Evolutionary conservation across 2,329 filamentous ascomycete species (phyloP), one percentile per base, ranked within the genome.

Genomic region (Teratosphaeria gauchensis): DNA sequence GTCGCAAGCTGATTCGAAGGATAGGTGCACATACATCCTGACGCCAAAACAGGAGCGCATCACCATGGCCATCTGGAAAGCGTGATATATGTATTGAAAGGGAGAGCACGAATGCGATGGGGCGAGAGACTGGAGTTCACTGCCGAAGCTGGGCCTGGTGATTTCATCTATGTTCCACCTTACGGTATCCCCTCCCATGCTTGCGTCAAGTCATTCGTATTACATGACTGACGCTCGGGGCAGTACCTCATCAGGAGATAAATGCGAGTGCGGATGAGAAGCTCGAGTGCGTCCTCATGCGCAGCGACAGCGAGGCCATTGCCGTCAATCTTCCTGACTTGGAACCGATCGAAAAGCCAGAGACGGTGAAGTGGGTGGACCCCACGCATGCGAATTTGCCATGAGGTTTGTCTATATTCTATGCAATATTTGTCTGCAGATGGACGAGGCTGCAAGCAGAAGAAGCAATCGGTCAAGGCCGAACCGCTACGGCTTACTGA

Each of bases 141-240:
- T 1, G 75, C 76, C 31, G 75, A 77, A 65, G 75, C 75, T 24
- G 75, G 76, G 19, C 75, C 75, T 1, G 76, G 76, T 1, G 75
- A 77, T 61, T 78, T 77, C 62, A 77, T 78, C 57, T 78, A 73
- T 62, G 75, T 78, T 31, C 75, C 76, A 42, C 75, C 75, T 1
- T 77, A 73, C 60, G 57, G 42, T 68, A 63, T 55, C 28, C 1
- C 19, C 53, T 59, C 28, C 9, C 19, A 14, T 24, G 21, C 8
- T 19, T 48, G 19, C 8, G 14, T 31, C 19, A 19, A 12, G 11
- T 31, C 21, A 52, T 52, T 19, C 16, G 21, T 19, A 16, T 5
- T 30, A 24, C 21, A 21, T 14, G 32, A 33, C 28, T 46, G 28
- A 9, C 8, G 32, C 33, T 14, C 9, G 11, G 7, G 35, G 14